Evolutionary conservation across 176 grass and related monocot species (phyloP), one percentile per base, ranked within the genome.

Genomic region (Triticum dicoccoides): DNA sequence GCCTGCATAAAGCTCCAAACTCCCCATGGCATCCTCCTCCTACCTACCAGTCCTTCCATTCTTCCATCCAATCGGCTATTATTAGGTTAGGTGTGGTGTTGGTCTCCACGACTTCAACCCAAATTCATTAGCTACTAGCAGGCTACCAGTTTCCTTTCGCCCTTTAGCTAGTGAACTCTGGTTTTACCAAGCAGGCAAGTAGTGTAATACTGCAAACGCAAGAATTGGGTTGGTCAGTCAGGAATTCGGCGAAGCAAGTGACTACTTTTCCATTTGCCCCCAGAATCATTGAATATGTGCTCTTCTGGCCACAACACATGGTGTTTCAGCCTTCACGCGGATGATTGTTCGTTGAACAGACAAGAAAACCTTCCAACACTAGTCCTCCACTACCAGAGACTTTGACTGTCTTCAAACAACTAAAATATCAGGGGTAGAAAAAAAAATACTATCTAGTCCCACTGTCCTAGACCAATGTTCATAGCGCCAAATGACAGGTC

Each of bases 21-120:
- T 79, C 47, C 49, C 62, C 62, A 30, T 66, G 61, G 13, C 38
- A 76, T 77, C 69, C 27, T 80, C 84, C 61, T 82, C 86, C 61
- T 84, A 92, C 87, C 90, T 76, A 86, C 86, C 90, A 89, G 76
- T 86, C 67, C 74, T 89, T 20, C n/a, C 64, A 88, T 85, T 85
- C 49, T 80, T 84, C 30, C 70, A 73, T 69, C 51, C 69, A 62
- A 81, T 44, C 75, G 81, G 37, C 69, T 64, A 91, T 70, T 81
- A 54, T 83, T 74, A 24, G 82, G 79, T 72, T 85, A 82, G 82
- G 86, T 73, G 54, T 45, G 32, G 86, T 78, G 71, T 85, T 91
- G 73, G 86, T 78, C 82, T 88, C 78, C 84, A 65, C 9, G 32
- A 78, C 11, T 82, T 89, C 86, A 88, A 85, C n/a, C 52, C 52